phyloP scores from a whole-genome alignment of 345 rosid species.

The Ceriops decandra region DNA sequence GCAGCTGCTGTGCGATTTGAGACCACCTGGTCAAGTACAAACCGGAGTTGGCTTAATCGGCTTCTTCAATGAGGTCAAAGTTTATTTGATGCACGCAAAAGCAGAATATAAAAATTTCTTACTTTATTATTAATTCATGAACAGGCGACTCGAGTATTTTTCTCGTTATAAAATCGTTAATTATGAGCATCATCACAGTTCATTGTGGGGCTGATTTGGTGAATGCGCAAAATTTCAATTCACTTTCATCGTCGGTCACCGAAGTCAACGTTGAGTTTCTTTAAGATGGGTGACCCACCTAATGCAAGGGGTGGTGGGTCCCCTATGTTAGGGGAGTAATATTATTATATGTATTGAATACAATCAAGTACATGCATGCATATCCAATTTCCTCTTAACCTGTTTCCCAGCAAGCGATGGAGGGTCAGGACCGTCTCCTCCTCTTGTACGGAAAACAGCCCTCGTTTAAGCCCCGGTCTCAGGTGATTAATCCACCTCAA shows the following conservation, averaged over 20 bases:
- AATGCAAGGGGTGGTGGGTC: no score
- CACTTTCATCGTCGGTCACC: not conserved
- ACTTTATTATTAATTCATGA: no score
- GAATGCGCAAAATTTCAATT: no score
- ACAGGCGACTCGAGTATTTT: no score
- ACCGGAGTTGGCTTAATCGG: not conserved
- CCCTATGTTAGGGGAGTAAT: no score
- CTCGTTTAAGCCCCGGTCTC: slow-evolving; percentile 82
- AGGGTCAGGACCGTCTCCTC: slow-evolving; percentile 62
- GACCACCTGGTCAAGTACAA: slow-evolving; percentile 62
- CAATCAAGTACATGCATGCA: not conserved
- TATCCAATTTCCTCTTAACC: slow-evolving; percentile 35
- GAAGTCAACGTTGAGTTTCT: not conserved
- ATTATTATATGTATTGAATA: not conserved
- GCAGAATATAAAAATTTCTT: no score
- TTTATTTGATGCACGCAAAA: no score
- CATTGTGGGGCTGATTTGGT: no score
- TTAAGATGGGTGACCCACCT: not conserved
- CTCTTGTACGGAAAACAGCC: slow-evolving; percentile 53
- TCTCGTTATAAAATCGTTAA: no score
- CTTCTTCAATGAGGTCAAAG: not conserved
- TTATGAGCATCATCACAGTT: no score
- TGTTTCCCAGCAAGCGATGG: slow-evolving; percentile 80
- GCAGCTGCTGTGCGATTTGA: slow-evolving; percentile 70
- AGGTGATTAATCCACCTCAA: slow-evolving; percentile 93